Percentiles rank a stretch among this genome's conserved stretches.
These are phyloP conservation scores for Monilinia fructicola DNA, from an alignment of 2,329 filamentous ascomycete species.

Conservation along the genomic window DNA sequence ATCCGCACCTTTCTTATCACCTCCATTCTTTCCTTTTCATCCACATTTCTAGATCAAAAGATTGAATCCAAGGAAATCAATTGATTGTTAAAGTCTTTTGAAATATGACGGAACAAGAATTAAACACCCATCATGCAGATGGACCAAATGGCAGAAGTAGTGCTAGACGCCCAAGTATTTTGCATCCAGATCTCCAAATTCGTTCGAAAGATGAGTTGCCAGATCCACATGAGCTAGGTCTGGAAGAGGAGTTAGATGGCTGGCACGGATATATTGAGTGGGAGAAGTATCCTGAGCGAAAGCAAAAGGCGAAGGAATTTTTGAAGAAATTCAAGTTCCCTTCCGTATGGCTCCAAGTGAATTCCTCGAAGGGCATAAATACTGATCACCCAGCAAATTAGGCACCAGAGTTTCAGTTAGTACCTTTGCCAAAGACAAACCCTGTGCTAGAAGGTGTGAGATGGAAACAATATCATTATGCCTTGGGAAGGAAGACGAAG, in stretches of 20 bases:
- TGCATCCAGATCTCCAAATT: constrained; percentile 23
- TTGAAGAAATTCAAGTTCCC: constrained; percentile 53
- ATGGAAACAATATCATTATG: constrained; percentile 60
- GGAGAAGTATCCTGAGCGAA: constrained; percentile 69
- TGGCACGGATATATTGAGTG: constrained; percentile 58
- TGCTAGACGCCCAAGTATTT: constrained; percentile 17
- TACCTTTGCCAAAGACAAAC: constrained; percentile 55
- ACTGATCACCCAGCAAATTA: constrained; percentile 9
- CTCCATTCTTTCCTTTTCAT: background rate
- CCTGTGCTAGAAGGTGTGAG: constrained; percentile 56
- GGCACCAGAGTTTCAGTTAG: constrained; percentile 56
- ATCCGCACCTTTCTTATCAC: background rate
- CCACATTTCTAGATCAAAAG: background rate
- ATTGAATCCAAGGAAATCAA: background rate
- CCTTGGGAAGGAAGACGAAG: constrained; percentile 48
- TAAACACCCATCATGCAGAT: background rate
- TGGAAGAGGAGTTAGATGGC: constrained; percentile 22
- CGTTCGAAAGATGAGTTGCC: constrained; percentile 19
- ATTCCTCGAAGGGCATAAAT: background rate
- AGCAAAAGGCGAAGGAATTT: constrained; percentile 56
- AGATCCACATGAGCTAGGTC: constrained; percentile 16
- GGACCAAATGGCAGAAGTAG: constrained; percentile 1
- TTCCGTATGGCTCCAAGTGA: background rate
- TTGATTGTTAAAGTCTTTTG: background rate
- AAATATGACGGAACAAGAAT: constrained; percentile 5